Percentiles rank a stretch among this genome's conserved stretches.
Conservation (phyloP, 2,329 filamentous ascomycete genomes). For the Magnaporthales sp. region DNA sequence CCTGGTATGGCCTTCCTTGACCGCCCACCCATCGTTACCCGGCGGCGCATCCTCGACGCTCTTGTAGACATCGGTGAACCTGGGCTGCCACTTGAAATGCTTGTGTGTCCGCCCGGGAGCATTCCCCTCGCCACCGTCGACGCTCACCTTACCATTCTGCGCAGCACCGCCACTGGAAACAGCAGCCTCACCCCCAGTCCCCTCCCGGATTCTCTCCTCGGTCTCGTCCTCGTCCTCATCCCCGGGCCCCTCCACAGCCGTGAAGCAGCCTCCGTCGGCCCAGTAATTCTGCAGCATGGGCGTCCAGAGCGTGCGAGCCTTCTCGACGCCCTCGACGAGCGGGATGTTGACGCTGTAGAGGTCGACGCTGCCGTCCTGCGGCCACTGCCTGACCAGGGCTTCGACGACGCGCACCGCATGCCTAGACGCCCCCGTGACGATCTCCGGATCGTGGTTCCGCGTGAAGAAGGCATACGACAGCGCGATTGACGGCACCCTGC, state of each 20-base stretch:
- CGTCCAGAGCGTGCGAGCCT: constrained; percentile 70
- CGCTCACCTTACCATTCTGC: constrained; percentile 13
- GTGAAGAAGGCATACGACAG: constrained; percentile 87
- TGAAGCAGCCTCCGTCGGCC: constrained; percentile 76
- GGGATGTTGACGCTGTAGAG: constrained; percentile 92
- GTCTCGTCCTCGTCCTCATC: constrained; percentile 56
- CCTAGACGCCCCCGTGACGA: constrained; percentile 69
- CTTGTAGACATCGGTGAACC: constrained; percentile 77
- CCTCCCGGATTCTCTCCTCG: constrained; percentile 65
- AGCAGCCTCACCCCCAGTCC: constrained; percentile 37
- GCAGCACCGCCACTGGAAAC: constrained; percentile 18
- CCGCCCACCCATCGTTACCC: constrained; percentile 88
- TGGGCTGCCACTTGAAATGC: constrained; percentile 92
- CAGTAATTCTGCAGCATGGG: constrained; percentile 87
- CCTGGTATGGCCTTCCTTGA: constrained; percentile 83
- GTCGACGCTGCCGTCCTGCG: constrained; percentile 55
- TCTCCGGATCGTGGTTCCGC: constrained; percentile 69
- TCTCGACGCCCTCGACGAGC: constrained; percentile 65
- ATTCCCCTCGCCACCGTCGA: not conserved
- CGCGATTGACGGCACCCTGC: constrained; percentile 63
- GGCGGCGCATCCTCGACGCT: constrained; percentile 72
- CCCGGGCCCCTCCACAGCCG: constrained; percentile 61
- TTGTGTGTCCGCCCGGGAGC: constrained; percentile 47
- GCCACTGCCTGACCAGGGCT: constrained; percentile 69
- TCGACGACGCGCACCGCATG: constrained; percentile 73